phyloP scores from a whole-genome alignment of 1,139 yeast species.

The Geotrichum klebahnii region DNA sequence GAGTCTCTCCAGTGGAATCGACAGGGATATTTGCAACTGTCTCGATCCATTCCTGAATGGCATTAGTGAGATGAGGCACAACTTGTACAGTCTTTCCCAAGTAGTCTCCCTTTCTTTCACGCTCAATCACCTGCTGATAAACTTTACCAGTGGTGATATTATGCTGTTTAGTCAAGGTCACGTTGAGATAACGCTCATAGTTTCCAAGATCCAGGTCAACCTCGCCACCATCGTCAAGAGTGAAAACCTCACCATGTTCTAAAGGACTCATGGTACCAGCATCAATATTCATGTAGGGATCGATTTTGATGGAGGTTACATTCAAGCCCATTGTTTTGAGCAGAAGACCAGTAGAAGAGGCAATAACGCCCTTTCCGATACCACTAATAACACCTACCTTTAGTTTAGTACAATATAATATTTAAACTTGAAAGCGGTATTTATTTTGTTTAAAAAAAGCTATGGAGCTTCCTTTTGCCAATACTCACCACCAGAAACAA shows the following conservation, averaged over 20 bases:
- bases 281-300: conserved; percentile 97
- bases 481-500: conserved; percentile 83
- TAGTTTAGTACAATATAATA: conserved; percentile 57
- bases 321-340: conserved; percentile 90
- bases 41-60: conserved; percentile 98
- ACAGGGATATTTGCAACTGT: conserved; percentile 87
- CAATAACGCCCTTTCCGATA: conserved; percentile 96
- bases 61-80: conserved; percentile 95
- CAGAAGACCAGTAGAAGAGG: conserved; percentile 93
- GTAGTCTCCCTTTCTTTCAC: conserved; percentile 94
- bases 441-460: background rate
- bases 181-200: conserved; percentile 92
- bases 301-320: conserved; percentile 95
- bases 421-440: no score
- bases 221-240: conserved; percentile 97
- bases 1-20: conserved; percentile 79
- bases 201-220: conserved; percentile 97
- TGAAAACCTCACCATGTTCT: conserved; percentile 98
- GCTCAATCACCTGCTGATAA: conserved; percentile 87
- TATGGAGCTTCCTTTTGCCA: conserved; percentile 20
- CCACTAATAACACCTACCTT: conserved; percentile 89
- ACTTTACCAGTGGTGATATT: conserved; percentile 98
- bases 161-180: conserved; percentile 87
- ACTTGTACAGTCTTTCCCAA: conserved; percentile 99
- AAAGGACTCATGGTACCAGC: conserved; percentile 99